Conservation (phyloP, 352 stramenopile genomes). For the Pythium periplocum region DNA sequence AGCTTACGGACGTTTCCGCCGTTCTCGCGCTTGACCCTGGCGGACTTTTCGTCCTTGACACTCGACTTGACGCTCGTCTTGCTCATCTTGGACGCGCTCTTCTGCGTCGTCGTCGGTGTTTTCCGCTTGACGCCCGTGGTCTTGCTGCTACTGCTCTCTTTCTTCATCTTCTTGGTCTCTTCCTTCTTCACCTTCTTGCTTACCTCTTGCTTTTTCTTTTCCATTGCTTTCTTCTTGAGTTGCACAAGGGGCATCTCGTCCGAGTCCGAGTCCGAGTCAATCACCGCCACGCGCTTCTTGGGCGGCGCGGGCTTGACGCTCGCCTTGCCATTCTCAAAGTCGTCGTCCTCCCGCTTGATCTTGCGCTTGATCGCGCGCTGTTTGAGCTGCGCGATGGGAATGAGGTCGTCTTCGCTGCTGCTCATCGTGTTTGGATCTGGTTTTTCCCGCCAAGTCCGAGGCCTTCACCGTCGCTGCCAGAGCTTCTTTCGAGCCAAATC, state of each 20-base stretch:
- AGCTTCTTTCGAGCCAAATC: too few species aligned
- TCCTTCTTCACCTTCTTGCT: conserved; percentile 8
- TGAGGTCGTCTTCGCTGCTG: conserved; percentile 75
- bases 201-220: conserved; percentile 41
- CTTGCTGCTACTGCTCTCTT: conserved; percentile 1
- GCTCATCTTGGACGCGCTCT: conserved; percentile 27
- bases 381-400: conserved; percentile 61
- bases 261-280: conserved; percentile 63
- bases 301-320: neutral
- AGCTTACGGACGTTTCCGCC: conserved; percentile 69
- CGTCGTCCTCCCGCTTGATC: conserved; percentile 9
- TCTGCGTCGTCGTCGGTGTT: conserved; percentile 17
- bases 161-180: conserved; percentile 44
- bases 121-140: too few species aligned
- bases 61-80: conserved; percentile 44
- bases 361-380: conserved; percentile 39
- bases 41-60: conserved; percentile 25
- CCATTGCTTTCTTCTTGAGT: conserved; percentile 63
- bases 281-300: conserved; percentile 28
- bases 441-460: too few species aligned
- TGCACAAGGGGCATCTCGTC: conserved; percentile 77
- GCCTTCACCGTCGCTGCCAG: too few species aligned
- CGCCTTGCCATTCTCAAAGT: conserved; percentile 17
- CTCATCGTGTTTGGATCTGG: conserved; percentile 24
- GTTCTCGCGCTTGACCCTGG: conserved; percentile 43